Base-by-base conservation (phyloP, 108 stramenopile genomes). In the Aurantiochytrium sp. region DNA sequence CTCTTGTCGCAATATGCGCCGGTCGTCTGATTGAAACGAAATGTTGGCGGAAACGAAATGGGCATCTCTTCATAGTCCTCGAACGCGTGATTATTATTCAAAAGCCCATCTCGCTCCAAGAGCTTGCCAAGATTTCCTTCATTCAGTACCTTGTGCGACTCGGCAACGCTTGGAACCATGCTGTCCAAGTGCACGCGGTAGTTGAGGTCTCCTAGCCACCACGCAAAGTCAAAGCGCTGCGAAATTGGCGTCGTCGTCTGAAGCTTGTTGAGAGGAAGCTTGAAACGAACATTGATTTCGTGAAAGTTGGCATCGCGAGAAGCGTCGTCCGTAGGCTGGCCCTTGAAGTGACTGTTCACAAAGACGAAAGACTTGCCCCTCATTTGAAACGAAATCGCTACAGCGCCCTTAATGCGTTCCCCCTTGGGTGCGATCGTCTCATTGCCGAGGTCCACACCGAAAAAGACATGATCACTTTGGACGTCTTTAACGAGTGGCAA, bases 201-300 rank as follows among this genome's bases (percentile, higher is more conserved):
- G 71, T 91, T 91, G 58, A 91, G 44, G 60, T 90, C 87, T 29
- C 91, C 91, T 5, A 90, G n/a, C 90, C 87, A 90, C 60, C 89
- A 89, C 19, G 88, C 87, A 43, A 88, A 89, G 60, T 91, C 89
- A 23, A 23, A 21, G 10, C 76, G 76, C 51, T 83, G 44, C n/a
- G 49, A 14, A 53, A 83, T 53, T 0, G 76, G 76, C 16, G 45
- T 83, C 16, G 49, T 83, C 49, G 51, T 53, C 49, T 53, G 25
- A 12, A 53, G 28, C 49, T 53, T 47, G 23, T 53, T 28, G 6
- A 25, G n/a, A 6, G 76, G 76, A 8, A 53, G 25, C 28, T 53
- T 47, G 23, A 83, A n/a, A 16, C 76, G 45, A 6, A 28, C 45
- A 23, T 83, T 83, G n/a, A 83, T 53, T 35, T 83, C 76, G 51